phyloP scores from a whole-genome alignment of 345 rosid genomes.

The Dimocarpus longan region DNA sequence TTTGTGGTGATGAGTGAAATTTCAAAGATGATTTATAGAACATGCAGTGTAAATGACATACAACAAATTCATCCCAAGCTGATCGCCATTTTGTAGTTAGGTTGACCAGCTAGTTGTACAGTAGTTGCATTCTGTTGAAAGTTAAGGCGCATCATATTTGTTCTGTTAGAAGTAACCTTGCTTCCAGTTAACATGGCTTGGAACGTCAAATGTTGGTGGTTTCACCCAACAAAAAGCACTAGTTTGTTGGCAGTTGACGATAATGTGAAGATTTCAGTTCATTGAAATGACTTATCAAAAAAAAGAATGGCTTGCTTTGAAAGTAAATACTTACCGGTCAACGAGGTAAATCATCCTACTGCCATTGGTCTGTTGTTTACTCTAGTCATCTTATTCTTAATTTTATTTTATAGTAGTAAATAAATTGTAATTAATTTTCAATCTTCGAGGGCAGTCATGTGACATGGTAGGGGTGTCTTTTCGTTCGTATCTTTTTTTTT shows the following conservation, averaged over 20 bases:
- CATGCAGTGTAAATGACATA: neutral
- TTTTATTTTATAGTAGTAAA: neutral
- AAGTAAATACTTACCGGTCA: neutral
- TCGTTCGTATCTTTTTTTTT: neutral
- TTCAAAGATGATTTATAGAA: neutral
- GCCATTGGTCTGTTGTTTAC: neutral
- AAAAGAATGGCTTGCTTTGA: neutral
- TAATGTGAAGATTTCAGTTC: neutral
- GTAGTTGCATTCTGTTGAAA: neutral
- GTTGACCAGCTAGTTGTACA: conserved; percentile 10
- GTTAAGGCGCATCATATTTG: neutral
- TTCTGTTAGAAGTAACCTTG: neutral
- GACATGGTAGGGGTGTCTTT: neutral
- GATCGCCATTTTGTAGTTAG: neutral
- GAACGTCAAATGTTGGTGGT: conserved; percentile 3
- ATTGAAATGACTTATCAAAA: neutral
- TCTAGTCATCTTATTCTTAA: neutral
- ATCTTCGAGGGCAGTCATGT: neutral
- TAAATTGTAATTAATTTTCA: neutral
- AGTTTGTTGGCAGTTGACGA: conserved; percentile 15
- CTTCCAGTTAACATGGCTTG: neutral
- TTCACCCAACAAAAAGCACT: neutral
- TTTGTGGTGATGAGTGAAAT: neutral
- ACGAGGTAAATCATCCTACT: conserved; percentile 2
- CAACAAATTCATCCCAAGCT: neutral